phyloP scores from a whole-genome alignment of 2,329 filamentous ascomycete genomes.

The Penicillium brevicompactum region DNA sequence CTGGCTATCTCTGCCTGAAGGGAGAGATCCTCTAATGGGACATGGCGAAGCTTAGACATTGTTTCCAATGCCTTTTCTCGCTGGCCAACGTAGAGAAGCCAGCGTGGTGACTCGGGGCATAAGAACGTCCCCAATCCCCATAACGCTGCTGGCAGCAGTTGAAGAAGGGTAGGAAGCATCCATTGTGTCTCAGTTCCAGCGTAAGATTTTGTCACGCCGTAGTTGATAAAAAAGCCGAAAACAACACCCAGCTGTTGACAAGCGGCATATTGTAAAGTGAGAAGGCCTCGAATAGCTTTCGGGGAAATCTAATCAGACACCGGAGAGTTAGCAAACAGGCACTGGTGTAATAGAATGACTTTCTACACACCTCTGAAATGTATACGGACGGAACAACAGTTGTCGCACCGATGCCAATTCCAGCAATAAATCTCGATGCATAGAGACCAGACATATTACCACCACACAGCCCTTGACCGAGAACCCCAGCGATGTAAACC shows the following conservation, averaged over 20 bases:
- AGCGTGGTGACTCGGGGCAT: slow-evolving; percentile 24
- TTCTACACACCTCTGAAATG: slow-evolving; percentile 18
- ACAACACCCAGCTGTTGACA: slow-evolving; percentile 25
- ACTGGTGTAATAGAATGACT: background rate
- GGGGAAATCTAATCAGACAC: slow-evolving; percentile 8
- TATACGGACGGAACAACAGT: slow-evolving; percentile 19
- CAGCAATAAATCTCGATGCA: slow-evolving; percentile 18
- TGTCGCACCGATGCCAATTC: slow-evolving; percentile 18
- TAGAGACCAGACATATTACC: slow-evolving; percentile 18
- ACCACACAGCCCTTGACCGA: slow-evolving; percentile 18
- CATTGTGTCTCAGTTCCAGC: slow-evolving; percentile 20
- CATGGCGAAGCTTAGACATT: slow-evolving; percentile 30
- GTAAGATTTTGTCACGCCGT: slow-evolving; percentile 20
- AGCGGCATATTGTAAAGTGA: slow-evolving; percentile 20
- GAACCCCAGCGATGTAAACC: slow-evolving; percentile 20
- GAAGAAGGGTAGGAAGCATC: slow-evolving; percentile 26
- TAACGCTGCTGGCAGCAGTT: slow-evolving; percentile 18
- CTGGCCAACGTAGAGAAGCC: slow-evolving; percentile 17
- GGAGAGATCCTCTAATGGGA: slow-evolving; percentile 41
- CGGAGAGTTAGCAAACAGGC: background rate
- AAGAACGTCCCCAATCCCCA: slow-evolving; percentile 19
- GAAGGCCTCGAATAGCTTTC: slow-evolving; percentile 19
- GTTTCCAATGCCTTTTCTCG: slow-evolving; percentile 21
- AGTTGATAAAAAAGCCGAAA: slow-evolving; percentile 25
- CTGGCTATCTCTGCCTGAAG: slow-evolving; percentile 24